phyloP scores from a whole-genome alignment of 2,329 filamentous ascomycete genomes.

The Pseudocercospora vitis region DNA sequence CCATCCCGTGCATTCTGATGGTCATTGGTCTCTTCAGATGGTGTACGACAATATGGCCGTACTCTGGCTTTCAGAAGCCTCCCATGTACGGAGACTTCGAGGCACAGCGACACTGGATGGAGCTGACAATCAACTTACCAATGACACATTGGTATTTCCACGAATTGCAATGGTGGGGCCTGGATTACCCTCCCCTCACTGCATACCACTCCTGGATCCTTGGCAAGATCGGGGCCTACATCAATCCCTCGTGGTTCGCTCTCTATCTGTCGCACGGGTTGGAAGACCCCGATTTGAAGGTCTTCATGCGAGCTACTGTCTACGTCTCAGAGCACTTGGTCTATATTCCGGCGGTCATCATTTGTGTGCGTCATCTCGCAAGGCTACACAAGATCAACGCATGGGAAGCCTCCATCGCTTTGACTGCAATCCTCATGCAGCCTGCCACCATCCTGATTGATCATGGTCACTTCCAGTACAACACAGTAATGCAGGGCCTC shows the following conservation, averaged over 20 bases:
- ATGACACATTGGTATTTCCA: slow-evolving; percentile 98
- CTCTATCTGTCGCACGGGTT: slow-evolving; percentile 78
- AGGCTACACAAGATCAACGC: slow-evolving; percentile 69
- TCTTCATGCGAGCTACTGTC: slow-evolving; percentile 94
- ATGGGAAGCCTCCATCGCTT: slow-evolving; percentile 80
- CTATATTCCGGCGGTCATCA: slow-evolving; percentile 80
- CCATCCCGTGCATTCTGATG: slow-evolving; percentile 86
- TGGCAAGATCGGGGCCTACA: slow-evolving; percentile 75
- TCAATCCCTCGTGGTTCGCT: slow-evolving; percentile 84
- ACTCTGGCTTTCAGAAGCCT: slow-evolving; percentile 80
- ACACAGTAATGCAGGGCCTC: slow-evolving; percentile 96
- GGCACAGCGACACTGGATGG: slow-evolving; percentile 98
- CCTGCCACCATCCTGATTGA: slow-evolving; percentile 88
- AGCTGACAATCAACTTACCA: slow-evolving; percentile 84
- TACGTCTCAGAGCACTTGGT: slow-evolving; percentile 86
- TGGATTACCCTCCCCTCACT: slow-evolving; percentile 96
- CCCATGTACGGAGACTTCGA: slow-evolving; percentile 98
- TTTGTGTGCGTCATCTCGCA: slow-evolving; percentile 81
- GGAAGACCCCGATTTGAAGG: slow-evolving; percentile 76
- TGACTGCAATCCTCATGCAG: slow-evolving; percentile 89
- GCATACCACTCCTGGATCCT: slow-evolving; percentile 98
- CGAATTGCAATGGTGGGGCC: slow-evolving; percentile 93
- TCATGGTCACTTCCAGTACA: slow-evolving; percentile 96
- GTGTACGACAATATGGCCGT: slow-evolving; percentile 89
- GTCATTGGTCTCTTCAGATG: slow-evolving; percentile 87